Percentiles rank a stretch among this genome's conserved stretches.
phyloP scores from a whole-genome alignment of 306 rosid genomes.

The Adenanthera pavonina region DNA sequence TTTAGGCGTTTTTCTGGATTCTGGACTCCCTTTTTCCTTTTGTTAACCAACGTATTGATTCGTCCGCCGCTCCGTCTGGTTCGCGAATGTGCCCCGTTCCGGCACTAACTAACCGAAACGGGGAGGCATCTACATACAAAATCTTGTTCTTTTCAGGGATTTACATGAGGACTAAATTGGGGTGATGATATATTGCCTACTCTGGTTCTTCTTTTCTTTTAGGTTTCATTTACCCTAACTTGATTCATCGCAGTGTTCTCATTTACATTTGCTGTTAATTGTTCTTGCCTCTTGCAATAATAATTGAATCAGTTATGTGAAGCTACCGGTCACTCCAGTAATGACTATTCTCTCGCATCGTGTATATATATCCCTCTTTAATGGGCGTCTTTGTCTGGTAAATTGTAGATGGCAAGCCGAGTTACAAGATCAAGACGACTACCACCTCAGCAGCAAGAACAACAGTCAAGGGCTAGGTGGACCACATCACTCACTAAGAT shows the following conservation, averaged over 20 bases:
- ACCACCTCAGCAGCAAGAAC: conserved; percentile 58
- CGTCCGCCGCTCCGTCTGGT: neutral
- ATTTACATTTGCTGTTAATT: conserved; percentile 14
- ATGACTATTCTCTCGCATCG: neutral
- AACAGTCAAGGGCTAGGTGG: conserved; percentile 77
- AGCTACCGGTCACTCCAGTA: conserved; percentile 3
- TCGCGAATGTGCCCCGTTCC: neutral
- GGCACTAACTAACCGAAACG: neutral
- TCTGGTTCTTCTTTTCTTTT: neutral
- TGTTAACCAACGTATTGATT: neutral
- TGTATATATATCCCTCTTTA: conserved; percentile 11
- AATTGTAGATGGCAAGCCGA: conserved; percentile 61
- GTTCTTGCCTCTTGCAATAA: conserved; percentile 11
- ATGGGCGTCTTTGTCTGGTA: conserved; percentile 22
- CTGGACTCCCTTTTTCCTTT: neutral
- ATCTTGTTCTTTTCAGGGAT: neutral
- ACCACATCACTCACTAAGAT: conserved; percentile 63
- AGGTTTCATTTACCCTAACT: neutral
- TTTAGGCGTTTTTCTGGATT: neutral
- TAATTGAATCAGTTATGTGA: neutral
- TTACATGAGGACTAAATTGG: neutral
- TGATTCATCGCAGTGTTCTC: conserved; percentile 11
- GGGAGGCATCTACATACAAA: neutral
- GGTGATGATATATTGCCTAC: neutral
- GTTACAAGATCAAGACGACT: conserved; percentile 54